Evolutionary conservation across 768 basidiomycete species (phyloP), one percentile per base, ranked within the genome.

Genomic region (Tylopilus subfusipes): DNA sequence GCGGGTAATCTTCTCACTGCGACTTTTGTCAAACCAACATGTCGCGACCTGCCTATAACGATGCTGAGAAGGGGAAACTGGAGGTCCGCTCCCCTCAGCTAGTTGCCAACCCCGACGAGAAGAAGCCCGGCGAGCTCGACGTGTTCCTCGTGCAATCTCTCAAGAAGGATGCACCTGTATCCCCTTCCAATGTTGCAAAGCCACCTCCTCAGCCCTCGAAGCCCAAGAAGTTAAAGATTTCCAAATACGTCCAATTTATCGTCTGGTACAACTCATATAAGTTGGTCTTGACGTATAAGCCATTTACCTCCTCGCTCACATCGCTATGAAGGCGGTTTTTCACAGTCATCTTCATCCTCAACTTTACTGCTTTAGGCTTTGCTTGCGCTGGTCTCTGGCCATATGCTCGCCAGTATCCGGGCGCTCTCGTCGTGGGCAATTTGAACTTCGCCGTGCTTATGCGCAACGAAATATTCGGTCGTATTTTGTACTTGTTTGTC

Each of bases 241-340:
- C 85, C 2, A 80, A 75, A 54, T 84, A 83, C 75, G 77, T 85
- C 34, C 67, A 76, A 44, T 82, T 83, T 67, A 78, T 78, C 52
- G 68, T 90, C 24, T 91, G 89, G 89, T 90, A 84, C 69, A 88
- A 92, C 62, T 85, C 83, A 0, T 91, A 92, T 63, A 76, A 86
- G 88, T 85, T 54, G 9, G 76, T 58, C 5, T 44, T 21, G 27
- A 12, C 14, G 16, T 21, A 16, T 22, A 12, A n/a, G 22, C 25
- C 12, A 42, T 38, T 25, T 7, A 24, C 18, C 14, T 3, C 9
- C 10, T 52, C 31, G 43, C 49, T 64, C 33, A 65, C 27, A 21
- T 50, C 50, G 40, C 43, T 43, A 25, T 54, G 14, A 48, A 89
- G 88, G 45, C 90, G 90, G 72, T 86, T 92, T 55, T 92, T 86